Base-by-base conservation (phyloP, 495 filamentous ascomycete genomes). In the Podospora didyma region DNA sequence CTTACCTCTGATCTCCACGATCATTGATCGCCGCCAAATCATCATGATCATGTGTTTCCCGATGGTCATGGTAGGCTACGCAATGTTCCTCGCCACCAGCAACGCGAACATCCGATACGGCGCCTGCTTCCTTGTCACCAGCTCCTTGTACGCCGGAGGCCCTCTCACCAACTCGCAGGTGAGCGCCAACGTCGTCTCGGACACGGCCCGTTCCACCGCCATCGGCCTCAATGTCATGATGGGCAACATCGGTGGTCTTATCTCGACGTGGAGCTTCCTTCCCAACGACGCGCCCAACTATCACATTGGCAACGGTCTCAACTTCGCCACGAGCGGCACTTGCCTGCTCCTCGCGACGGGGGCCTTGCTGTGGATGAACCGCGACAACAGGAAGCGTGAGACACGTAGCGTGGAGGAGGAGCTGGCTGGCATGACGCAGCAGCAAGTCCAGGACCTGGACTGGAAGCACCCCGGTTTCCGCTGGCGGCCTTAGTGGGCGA, bases 391-490 rank as follows among this genome's bases (percentile, higher is more conserved):
- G 65, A 75, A 73, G 63, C 73, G 87, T 48, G 82, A 81, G 31
- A 59, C 60, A 14, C 71, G 74, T 23, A 80, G 83, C 62, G 62
- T 83, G 4, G 79, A 81, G 56, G 69, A 70, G 49, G 84, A 80
- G 54, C 58, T 90, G 59, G 74, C 73, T 2, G 84, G 81, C 0
- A 54, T 86, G 66, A 77, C 75, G 26, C 66, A 75, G 66, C 58
- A 71, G 58, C 69, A 87, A 72, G 71, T 89, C 14, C 78, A 87
- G 68, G 83, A 86, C 62, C 62, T 90, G 23, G 88, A 90, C 62
- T 91, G 86, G 85, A 78, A 75, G 56, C 85, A 91, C 63, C 88
- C 88, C 7, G 83, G 71, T n/a, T 89, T 87, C 68, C 78, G 73
- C 61, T 86, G 77, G 86, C 77, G 69, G 64, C 79, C 76, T 57